Evolutionary conservation across 78 protist species (phyloP).

Genomic region (Dictyostelium purpureum): DNA sequence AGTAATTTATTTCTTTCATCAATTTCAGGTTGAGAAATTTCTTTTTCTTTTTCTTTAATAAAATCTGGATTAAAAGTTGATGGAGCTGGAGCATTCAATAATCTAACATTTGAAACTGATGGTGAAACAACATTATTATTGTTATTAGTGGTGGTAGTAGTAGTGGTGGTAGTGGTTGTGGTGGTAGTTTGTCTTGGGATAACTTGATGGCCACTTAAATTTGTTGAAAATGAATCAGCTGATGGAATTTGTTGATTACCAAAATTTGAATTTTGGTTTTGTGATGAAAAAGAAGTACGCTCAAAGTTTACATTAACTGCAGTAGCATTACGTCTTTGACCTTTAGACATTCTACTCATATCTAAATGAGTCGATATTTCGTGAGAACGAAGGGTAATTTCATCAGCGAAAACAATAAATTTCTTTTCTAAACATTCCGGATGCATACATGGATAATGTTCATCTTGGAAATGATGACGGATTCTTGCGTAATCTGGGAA

Average conservation of each 20-base stretch:
- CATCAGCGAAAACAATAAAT: constrained; percentile 68
- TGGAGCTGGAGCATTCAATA: constrained; percentile 5
- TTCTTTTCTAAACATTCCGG: constrained; percentile 69
- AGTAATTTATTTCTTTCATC: constrained; percentile 44
- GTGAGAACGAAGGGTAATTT: constrained; percentile 27
- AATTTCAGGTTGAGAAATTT: constrained; percentile 29
- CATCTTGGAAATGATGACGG: constrained; percentile 58
- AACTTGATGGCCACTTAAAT: background rate
- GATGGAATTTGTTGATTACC: background rate
- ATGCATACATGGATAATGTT: constrained; percentile 68
- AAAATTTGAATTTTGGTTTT: background rate
- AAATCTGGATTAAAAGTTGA: constrained; percentile 59
- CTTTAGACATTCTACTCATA: constrained; percentile 10
- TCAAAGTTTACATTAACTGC: constrained; percentile 18
- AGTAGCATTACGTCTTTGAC: background rate
- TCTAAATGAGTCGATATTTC: constrained; percentile 54
- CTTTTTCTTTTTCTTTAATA: constrained; percentile 39
- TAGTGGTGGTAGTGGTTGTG: background rate
- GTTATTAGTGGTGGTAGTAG: background rate
- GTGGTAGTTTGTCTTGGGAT: background rate
- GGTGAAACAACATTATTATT: background rate
- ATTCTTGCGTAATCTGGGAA: constrained; percentile 55
- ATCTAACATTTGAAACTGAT: background rate
- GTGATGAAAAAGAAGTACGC: background rate
- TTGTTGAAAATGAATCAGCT: background rate